Percentiles rank a stretch among this genome's conserved stretches.
Conservation (phyloP, 1,284 basidiomycete genomes). For the Apiotrichum siamense region DNA sequence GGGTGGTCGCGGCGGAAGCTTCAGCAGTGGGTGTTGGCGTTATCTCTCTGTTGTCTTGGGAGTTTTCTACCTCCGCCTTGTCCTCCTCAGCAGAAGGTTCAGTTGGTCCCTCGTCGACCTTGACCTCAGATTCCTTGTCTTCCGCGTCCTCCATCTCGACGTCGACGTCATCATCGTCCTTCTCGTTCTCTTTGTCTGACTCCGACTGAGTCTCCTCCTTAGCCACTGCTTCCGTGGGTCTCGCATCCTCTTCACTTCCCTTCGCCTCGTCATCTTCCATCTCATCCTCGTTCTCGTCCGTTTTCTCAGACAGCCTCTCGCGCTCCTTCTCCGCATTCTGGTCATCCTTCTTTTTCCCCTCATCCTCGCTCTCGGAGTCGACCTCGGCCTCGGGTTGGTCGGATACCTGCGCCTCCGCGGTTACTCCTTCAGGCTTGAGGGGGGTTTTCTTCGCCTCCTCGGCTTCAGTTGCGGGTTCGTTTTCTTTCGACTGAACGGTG, state of each 20-base stretch:
- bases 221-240: neutral
- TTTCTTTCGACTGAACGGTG: neutral
- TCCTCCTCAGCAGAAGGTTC: neutral
- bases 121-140: neutral
- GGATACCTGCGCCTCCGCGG: neutral
- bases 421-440: neutral
- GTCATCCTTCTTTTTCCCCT: neutral
- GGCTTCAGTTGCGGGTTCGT: neutral
- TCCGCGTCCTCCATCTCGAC: neutral
- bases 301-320: too few relatives aligned
- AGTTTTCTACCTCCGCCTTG: neutral
- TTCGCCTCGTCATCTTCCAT: neutral
- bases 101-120: neutral
- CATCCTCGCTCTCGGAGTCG: neutral
- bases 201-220: neutral
- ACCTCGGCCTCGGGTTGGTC: neutral
- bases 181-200: neutral
- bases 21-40: neutral
- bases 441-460: neutral
- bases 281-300: neutral
- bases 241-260: neutral
- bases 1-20: neutral
- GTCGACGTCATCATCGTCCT: constrained; percentile 1
- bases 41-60: neutral
- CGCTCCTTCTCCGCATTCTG: neutral